These are phyloP conservation scores for Lipomyces yamanashiensis DNA, from an alignment of 805 yeast species.

Conservation along the genomic window DNA sequence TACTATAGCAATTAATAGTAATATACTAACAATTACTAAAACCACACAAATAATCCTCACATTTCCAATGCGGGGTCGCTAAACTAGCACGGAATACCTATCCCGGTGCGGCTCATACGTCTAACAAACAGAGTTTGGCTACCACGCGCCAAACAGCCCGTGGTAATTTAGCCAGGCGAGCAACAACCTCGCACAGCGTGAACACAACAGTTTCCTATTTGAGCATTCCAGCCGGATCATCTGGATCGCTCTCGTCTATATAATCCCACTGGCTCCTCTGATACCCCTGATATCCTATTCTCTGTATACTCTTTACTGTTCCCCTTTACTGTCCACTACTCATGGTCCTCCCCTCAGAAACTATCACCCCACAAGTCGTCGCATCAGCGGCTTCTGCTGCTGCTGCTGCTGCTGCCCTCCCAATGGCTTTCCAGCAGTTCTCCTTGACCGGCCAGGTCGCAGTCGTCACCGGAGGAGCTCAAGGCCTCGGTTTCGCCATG, in stretches of 20 bases:
- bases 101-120: not conserved
- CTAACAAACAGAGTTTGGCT: not conserved
- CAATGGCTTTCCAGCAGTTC: slow-evolving; percentile 24
- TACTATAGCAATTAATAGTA: no score
- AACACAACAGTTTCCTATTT: not conserved
- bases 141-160: not conserved
- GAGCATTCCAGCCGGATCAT: not conserved
- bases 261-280: not conserved
- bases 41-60: not conserved
- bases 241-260: not conserved
- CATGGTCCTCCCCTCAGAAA: slow-evolving; percentile 9
- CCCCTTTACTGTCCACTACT: not conserved
- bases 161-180: not conserved
- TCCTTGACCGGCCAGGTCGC: slow-evolving; percentile 56
- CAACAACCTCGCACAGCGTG: no score
- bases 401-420: not conserved
- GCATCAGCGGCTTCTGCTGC: not conserved
- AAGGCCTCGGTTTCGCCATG: slow-evolving; percentile 65
- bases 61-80: not conserved
- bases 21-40: not conserved
- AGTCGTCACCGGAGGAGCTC: slow-evolving; percentile 69
- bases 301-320: not conserved
- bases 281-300: not conserved
- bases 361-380: not conserved
- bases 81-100: not conserved